Evolutionary conservation across 1,139 yeast species (phyloP), one percentile per base, ranked within the genome.

Genomic region (Taphrina pruni): DNA sequence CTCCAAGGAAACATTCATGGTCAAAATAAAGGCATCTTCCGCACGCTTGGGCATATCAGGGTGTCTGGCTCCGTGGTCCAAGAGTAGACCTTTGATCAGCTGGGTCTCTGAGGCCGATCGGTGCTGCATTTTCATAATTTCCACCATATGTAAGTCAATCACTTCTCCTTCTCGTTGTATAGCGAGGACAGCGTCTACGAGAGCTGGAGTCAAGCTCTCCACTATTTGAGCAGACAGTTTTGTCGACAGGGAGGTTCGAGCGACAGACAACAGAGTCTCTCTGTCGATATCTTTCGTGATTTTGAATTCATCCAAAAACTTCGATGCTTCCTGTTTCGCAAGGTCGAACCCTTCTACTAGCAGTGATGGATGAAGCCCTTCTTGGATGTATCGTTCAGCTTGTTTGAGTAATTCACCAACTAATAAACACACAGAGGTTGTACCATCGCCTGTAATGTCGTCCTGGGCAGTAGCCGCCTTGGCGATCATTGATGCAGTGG

Each of bases 21-120:
- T 95, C 77, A 95, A 84, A 57, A 95, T 87, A 76, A 86, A 83
- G 1, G 97, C 97, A 79, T 94, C 90, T 74, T 86, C 86, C 32
- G 94, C 88, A 70, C 87, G 81, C 75, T 87, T 89, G 70, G 99
- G 99, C 99, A 95, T 95, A 79, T 94, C 99, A 55, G 99, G 99
- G 81, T 95, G 99, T 78, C 99, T 87, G 17, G 97, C 97, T 72
- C 99, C 99, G 78, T 95, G 99, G 78, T 95, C 99, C 74, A 95
- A 84, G 51, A 94, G 98, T 74, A 95, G 85, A 57, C 99, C 99
- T 75, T 85, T 87, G 73, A 95, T 83, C 73, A 95, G 86, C 75
- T 85, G 85, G 26, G 99, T 93, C 71, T 93, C 96, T 72, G 87
- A 85, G 60, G 95, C 90, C 58, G 88, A 84, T 73, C 93, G 89